Evolutionary conservation across 73 alveolate genomes (phyloP), one percentile per base, ranked within the genome.

Genomic region (Durusdinium trenchii): DNA sequence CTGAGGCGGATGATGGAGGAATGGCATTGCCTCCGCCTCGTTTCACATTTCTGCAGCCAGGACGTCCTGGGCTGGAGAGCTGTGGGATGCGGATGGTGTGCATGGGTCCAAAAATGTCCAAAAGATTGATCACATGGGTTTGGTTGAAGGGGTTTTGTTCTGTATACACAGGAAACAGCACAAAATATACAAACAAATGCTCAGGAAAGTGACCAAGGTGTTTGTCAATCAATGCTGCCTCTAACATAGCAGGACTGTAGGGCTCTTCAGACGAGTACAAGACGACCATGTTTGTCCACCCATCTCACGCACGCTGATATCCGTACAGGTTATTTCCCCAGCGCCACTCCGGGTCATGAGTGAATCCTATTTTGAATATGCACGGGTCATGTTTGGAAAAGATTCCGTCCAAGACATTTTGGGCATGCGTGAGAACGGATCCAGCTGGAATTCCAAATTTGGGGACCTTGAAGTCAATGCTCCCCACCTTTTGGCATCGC

Each of bases 291-390:
- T 43, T 38, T 30, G 96, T 43, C 96, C 96, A 89, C 1, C 36
- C 28, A 28, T 89, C 96, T 18, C 10, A 40, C 14, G 36, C 50
- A 6, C 36, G 32, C 16, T 43, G 0, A 71, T 89, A 89, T 26
- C 96, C 96, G 76, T 62, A 89, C 20, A 89, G 20, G n/a, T 18
- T 0, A 35, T 89, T 89, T 16, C 52, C 10, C 96, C 96, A 89
- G 0, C 96, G 50, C 96, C 96, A 89, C n/a, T 16, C 26, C 2
- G 96, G 96, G 51, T 89, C 51, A 50, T 89, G 96, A 3, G 96
- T 62, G 42, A 45, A 45, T 23, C 96, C 96, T 23, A 89, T 16
- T 36, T 89, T 89, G 54, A 28, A 89, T 18, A 89, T 45, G 67
- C 75, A 9, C 5, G 96, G 96, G 6, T 61, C 84, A 42, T 62